Evolutionary conservation across 2,329 filamentous ascomycete genomes (phyloP), one percentile per base, ranked within the genome.

Genomic region (Aspergillus luchuensis): DNA sequence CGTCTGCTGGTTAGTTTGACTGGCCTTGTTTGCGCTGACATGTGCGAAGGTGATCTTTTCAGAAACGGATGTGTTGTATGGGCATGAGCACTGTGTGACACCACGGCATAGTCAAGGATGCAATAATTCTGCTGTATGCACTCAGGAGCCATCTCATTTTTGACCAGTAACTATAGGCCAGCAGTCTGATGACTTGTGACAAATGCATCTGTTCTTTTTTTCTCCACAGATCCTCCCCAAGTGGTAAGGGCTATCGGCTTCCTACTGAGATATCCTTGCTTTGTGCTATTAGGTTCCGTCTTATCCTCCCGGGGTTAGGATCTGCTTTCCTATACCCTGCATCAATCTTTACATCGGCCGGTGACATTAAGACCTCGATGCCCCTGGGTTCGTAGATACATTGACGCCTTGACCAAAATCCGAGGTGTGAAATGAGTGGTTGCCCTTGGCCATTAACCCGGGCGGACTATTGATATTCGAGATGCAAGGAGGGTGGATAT

Each of bases 401-500:
- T 41, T 15, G 38, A 41, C 10, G 13, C 38, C 38, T 41, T 17
- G 38, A 10, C 38, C 13, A 41, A 10, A 41, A 41, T 41, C 38
- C 3, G 38, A 41, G 38, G 13, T 41, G 38, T 41, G 38, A 41
- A 8, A 8, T 41, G 38, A 41, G 38, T 41, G 38, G 38, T 41
- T 41, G 38, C 13, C 10, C 38, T 7, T 41, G 38, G 38, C 7
- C 7, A 41, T 41, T 41, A 41, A 17, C 38, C 38, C 38, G 61
- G 67, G 23, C 61, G 62, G 52, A 71, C 65, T 74, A 73, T 74
- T 71, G 64, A 65, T 56, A 62, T 49, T 57, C 43, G 51, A 21
- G 66, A 75, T 75, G 74, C 73, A 76, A 76, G 74, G 74, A 69
- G 69, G 69, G 59, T 58, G 60, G 63, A 67, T 63, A 66, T 62